phyloP scores from a whole-genome alignment of 73 alveolate species.

The Symbiodinium pilosum region DNA sequence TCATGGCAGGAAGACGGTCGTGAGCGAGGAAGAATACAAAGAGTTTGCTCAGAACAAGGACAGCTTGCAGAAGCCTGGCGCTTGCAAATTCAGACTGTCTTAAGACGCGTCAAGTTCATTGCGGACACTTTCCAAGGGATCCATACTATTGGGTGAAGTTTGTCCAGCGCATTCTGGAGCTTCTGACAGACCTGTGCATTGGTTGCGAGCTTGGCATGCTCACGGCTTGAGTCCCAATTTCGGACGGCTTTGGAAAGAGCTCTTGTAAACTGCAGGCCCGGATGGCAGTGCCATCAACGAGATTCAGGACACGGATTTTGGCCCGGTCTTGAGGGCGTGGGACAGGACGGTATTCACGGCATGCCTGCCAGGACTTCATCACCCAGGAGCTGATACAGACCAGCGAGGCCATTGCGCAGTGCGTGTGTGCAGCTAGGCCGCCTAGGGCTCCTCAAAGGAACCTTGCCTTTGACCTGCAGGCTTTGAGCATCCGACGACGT shows the following conservation, averaged over 20 bases:
- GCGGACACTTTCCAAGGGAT: neutral
- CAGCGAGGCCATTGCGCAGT: slow-evolving; percentile 10
- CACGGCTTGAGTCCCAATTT: neutral
- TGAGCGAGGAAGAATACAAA: slow-evolving; percentile 62
- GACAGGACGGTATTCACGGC: neutral
- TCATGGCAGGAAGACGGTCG: slow-evolving; percentile 29
- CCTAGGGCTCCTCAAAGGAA: neutral
- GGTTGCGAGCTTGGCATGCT: neutral
- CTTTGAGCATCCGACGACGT: slow-evolving; percentile 63
- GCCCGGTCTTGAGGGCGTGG: neutral
- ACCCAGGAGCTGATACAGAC: slow-evolving; percentile 77
- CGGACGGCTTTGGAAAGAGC: no score
- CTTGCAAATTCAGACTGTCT: no score
- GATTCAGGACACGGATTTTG: neutral
- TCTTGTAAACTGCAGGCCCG: neutral
- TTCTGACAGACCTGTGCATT: slow-evolving; percentile 64
- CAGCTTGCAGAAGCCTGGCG: slow-evolving; percentile 13
- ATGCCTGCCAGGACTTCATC: slow-evolving; percentile 41
- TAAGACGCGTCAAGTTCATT: no score
- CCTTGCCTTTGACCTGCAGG: neutral
- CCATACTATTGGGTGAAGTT: slow-evolving; percentile 86
- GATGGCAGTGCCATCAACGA: slow-evolving; percentile 91
- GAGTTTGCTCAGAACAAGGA: slow-evolving; percentile 72
- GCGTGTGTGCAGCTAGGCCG: neutral
- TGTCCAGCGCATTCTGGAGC: slow-evolving; percentile 82